phyloP scores from a whole-genome alignment of 805 yeast genomes.

The Spathaspora hagerdaliae region DNA sequence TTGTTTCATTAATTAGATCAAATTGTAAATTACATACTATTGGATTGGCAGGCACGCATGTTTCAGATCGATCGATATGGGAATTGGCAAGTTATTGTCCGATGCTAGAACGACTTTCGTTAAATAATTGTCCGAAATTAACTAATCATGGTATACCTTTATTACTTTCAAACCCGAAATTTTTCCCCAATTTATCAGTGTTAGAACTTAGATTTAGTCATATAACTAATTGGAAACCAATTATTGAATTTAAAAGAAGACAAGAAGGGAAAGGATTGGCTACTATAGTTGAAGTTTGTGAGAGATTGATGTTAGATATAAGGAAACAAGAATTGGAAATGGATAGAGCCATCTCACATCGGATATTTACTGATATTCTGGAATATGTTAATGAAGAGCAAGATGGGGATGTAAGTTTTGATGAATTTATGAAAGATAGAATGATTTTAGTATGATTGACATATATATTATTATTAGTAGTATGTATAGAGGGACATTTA shows the following conservation, averaged over 20 bases:
- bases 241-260: conserved; percentile 63
- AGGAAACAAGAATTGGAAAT: conserved; percentile 56
- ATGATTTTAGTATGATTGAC: neutral
- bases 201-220: conserved; percentile 69
- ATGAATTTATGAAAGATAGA: neutral
- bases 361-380: conserved; percentile 58
- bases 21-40: conserved; percentile 58
- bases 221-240: conserved; percentile 55
- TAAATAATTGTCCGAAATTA: conserved; percentile 65
- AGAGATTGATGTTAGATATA: conserved; percentile 55
- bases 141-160: conserved; percentile 58
- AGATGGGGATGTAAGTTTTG: conserved; percentile 22
- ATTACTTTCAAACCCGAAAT: conserved; percentile 31
- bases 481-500: too few relatives aligned
- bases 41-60: conserved; percentile 85
- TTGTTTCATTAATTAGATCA: conserved; percentile 52
- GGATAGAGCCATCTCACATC: conserved; percentile 52
- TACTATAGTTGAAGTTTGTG: conserved; percentile 75
- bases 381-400: conserved; percentile 55
- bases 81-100: conserved; percentile 60
- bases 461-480: too few relatives aligned
- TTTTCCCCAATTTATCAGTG: conserved; percentile 60
- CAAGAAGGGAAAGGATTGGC: conserved; percentile 40
- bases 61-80: conserved; percentile 78
- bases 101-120: conserved; percentile 58